A percentile compares a stretch with the other conserved stretches of the same genome.
These are phyloP conservation scores for Botrytis fabae DNA, from an alignment of 2,329 filamentous ascomycete species.

Conservation along the genomic window DNA sequence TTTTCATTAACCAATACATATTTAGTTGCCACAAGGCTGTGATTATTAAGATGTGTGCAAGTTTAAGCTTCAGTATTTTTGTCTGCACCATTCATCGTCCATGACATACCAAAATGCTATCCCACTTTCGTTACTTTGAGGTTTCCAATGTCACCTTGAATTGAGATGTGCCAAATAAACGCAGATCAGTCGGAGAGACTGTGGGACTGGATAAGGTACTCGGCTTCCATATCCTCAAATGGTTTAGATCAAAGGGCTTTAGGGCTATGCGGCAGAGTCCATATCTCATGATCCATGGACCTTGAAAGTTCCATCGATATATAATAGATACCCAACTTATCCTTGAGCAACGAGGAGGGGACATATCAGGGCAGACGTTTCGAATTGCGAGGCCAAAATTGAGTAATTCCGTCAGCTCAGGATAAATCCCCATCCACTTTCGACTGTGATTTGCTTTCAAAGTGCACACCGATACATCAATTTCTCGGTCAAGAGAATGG, in stretches of 20 bases:
- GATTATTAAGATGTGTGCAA: neutral
- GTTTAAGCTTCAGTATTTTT: constrained; percentile 3
- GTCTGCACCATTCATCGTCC: constrained; percentile 5
- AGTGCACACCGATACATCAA: constrained; percentile 3
- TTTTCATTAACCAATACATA: neutral
- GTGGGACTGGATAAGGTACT: neutral
- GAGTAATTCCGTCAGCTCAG: neutral
- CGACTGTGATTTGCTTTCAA: neutral
- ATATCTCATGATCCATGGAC: constrained; percentile 1
- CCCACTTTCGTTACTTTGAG: constrained; percentile 15
- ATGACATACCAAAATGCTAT: neutral
- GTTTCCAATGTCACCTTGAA: constrained; percentile 1
- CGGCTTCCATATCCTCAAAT: neutral
- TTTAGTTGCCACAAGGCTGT: constrained; percentile 4
- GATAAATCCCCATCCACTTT: neutral
- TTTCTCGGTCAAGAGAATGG: constrained; percentile 8
- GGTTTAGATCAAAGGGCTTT: neutral
- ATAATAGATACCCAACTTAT: neutral
- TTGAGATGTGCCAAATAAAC: constrained; percentile 5
- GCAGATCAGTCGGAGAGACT: constrained; percentile 10
- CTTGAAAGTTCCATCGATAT: constrained; percentile 9
- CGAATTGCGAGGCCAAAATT: constrained; percentile 8
- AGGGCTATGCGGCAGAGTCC: constrained; percentile 4
- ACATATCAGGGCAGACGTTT: constrained; percentile 7
- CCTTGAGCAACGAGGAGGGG: neutral